Base-by-base conservation (phyloP, 306 rosid species). In the Acacia acuminata region DNA sequence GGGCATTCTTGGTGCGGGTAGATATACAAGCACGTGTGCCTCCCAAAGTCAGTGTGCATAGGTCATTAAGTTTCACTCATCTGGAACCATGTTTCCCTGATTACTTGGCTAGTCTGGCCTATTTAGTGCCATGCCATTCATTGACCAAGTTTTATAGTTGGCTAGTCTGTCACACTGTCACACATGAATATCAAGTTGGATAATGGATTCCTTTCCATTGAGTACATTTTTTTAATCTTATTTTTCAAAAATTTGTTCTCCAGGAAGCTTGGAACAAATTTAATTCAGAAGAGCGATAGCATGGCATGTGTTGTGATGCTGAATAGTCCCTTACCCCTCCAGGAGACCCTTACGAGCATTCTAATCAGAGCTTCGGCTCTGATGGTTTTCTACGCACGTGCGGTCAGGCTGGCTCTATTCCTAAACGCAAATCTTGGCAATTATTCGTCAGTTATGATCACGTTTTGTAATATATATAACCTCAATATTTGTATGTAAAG, bases 251-350 rank as follows among this genome's bases (percentile, higher is more conserved):
- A 48, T 44, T 73, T 67, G 16, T 50, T 71, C 76, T 82, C 72
- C 88, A 95, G 99, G 99, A 95, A 86, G 99, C 98, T 69, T 95
- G 99, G 99, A 92, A 81, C 93, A 95, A 91, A 86, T 95, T 95
- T 86, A 95, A 93, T 86, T 93, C 98, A 14, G 98, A 93, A 86
- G 98, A 95, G 87, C 90, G 98, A 80, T 93, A 90, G 85, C 86
- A 27, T 22, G 53, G 66, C 76, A 43, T 38, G 53, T 44, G 74
- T 44, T 45, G 1, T 75, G 58, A 34, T 84, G 64, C 43, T 30
- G 40, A 6, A 64, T 27, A 61, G 25, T 60, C 24, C 30, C 32
- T 25, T 61, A 19, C 17, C 16, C 13, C 83, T 56, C 22, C 30
- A 16, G 11, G 27, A 24, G 40, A 51, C 43, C 71, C 76, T 24